Percentiles rank a stretch among this genome's conserved stretches.
phyloP scores from a whole-genome alignment of 2,329 filamentous ascomycete genomes.

The Colletotrichum simmondsii region DNA sequence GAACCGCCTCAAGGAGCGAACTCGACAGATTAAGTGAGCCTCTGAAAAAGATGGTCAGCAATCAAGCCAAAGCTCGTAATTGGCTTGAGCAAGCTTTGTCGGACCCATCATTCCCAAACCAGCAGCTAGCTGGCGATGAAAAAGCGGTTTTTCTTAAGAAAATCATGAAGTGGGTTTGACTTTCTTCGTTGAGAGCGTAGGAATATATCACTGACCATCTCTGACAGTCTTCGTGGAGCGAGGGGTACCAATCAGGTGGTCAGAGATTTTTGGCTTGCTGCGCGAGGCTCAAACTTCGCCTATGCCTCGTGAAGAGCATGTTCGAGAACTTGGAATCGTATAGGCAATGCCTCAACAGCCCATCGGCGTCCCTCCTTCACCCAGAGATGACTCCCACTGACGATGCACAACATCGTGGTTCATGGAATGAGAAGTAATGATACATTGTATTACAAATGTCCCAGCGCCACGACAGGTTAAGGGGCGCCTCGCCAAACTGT shows the following conservation, averaged over 20 bases:
- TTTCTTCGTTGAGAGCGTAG: neutral
- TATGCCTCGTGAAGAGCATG: conserved; percentile 62
- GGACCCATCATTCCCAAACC: conserved; percentile 66
- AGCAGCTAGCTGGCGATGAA: conserved; percentile 67
- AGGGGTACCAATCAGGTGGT: conserved; percentile 74
- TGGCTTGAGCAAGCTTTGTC: conserved; percentile 73
- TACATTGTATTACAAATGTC: conserved; percentile 3
- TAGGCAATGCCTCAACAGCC: neutral
- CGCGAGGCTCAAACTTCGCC: conserved; percentile 69
- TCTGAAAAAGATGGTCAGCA: conserved; percentile 73
- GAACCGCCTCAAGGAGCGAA: conserved; percentile 76
- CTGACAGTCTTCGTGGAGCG: conserved; percentile 68
- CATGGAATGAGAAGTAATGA: neutral
- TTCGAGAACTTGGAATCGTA: neutral
- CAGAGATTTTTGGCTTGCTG: conserved; percentile 78
- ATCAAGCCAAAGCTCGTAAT: conserved; percentile 63
- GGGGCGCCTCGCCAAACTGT: neutral
- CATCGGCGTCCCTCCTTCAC: too few relatives aligned
- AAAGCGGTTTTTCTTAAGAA: conserved; percentile 75
- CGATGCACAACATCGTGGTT: neutral
- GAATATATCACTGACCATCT: neutral
- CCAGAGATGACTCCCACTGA: neutral
- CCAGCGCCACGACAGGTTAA: neutral
- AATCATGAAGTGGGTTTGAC: conserved; percentile 65
- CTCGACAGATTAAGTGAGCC: conserved; percentile 78